Conservation (phyloP, 176 grass and related monocot species). For the Eragrostis nindensis region DNA sequence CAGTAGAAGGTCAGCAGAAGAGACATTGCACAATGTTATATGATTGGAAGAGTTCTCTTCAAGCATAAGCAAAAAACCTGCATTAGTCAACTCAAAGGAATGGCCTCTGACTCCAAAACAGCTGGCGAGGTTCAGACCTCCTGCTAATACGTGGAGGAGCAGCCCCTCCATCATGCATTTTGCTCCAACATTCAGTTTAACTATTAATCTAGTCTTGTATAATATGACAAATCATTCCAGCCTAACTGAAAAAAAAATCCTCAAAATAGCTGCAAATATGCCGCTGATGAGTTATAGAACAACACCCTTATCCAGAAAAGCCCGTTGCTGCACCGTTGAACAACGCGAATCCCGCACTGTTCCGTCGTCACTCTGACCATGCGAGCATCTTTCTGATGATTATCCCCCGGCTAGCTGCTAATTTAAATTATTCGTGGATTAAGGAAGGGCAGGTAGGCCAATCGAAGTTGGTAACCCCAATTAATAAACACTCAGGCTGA, state of each 20-base stretch:
- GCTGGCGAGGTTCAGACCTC: not conserved
- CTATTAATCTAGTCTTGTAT: not conserved
- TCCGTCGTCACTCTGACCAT: not conserved
- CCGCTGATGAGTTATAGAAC: not conserved
- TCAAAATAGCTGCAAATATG: not conserved
- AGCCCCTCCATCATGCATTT: not conserved
- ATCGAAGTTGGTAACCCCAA: conserved; percentile 34
- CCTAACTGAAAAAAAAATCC: too few relatives aligned
- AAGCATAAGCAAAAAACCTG: conserved; percentile 21
- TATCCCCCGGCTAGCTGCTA: conserved; percentile 3
- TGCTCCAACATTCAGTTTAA: not conserved
- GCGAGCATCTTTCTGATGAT: not conserved
- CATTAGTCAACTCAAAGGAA: conserved; percentile 28
- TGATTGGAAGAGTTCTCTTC: conserved; percentile 37
- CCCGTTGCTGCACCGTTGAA: not conserved
- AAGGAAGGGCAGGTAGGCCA: conserved; percentile 9
- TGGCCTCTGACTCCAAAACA: not conserved
- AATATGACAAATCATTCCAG: not conserved
- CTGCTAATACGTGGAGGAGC: not conserved
- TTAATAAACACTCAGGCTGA: not conserved
- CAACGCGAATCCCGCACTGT: not conserved
- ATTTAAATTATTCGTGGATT: not conserved
- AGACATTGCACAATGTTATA: conserved; percentile 13
- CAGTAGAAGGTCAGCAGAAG: conserved; percentile 27
- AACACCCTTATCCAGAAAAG: not conserved